These are phyloP conservation scores for Marchantia paleacea DNA, from an alignment of 225 moss, liverwort and hornwort genomes.

Conservation along the genomic window DNA sequence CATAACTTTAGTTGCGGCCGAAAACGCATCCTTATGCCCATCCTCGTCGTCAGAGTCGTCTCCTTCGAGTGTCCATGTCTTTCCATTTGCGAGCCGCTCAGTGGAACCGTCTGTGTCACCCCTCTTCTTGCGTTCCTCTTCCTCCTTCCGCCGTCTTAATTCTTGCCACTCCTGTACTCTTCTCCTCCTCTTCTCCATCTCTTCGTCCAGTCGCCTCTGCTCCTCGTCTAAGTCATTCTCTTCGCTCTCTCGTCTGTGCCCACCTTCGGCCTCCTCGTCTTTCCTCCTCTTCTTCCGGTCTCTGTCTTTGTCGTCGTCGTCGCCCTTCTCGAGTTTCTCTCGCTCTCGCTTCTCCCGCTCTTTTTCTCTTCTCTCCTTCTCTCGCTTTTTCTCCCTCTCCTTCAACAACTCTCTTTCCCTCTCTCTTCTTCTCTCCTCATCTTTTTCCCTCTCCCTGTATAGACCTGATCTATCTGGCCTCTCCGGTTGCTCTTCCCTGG, in stretches of 20 bases:
- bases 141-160: slow-evolving; percentile 83
- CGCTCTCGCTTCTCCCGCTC: slow-evolving; percentile 47
- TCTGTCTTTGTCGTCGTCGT: slow-evolving; percentile 54
- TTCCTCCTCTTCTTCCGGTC: slow-evolving; percentile 82
- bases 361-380: slow-evolving; percentile 55
- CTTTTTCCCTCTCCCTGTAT: slow-evolving; percentile 52
- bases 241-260: slow-evolving; percentile 55
- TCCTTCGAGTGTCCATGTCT: slow-evolving; percentile 93
- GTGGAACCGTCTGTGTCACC: slow-evolving; percentile 49
- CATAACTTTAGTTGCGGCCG: slow-evolving; percentile 48
- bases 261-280: slow-evolving; percentile 59
- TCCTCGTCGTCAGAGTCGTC: slow-evolving; percentile 98
- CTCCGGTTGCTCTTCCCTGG: slow-evolving; percentile 28
- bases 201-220: slow-evolving; percentile 89
- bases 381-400: slow-evolving; percentile 49
- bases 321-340: slow-evolving; percentile 49
- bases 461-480: slow-evolving; percentile 33
- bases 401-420: slow-evolving; percentile 46
- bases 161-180: slow-evolving; percentile 99
- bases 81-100: slow-evolving; percentile 59
- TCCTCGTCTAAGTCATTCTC: slow-evolving; percentile 91
- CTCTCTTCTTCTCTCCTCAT: slow-evolving; percentile 55
- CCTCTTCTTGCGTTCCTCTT: slow-evolving; percentile 77
- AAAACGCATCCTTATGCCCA: slow-evolving; percentile 48
- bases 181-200: slow-evolving; percentile 90